Evolutionary conservation across 495 filamentous ascomycete genomes (phyloP).

Genomic region (Neurospora sp.): DNA sequence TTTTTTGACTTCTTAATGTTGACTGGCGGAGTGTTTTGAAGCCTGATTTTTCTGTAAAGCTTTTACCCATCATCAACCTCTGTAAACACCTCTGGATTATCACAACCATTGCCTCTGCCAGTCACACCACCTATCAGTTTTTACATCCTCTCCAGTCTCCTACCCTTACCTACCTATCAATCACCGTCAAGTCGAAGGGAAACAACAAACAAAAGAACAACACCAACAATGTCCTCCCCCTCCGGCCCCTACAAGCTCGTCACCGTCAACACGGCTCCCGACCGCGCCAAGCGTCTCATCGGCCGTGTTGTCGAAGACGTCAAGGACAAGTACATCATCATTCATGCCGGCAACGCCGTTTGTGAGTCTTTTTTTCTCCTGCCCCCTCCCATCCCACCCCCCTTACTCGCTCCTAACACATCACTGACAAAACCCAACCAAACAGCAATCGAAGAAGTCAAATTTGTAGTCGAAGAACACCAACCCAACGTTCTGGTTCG

Average conservation of each 20-base stretch:
- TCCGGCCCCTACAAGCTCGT: slow-evolving; percentile 51
- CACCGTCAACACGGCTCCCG: slow-evolving; percentile 60
- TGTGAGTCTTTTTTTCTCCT: slow-evolving; percentile 26
- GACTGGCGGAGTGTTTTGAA: not conserved
- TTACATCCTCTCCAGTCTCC: not conserved
- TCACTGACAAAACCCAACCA: not conserved
- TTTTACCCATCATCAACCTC: not conserved
- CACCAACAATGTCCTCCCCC: slow-evolving; percentile 5
- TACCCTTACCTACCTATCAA: not conserved
- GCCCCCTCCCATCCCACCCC: too few relatives aligned
- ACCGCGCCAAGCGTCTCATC: slow-evolving; percentile 51
- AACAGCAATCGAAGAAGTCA: slow-evolving; percentile 21
- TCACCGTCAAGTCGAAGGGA: not conserved
- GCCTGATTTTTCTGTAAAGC: not conserved
- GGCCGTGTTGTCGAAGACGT: slow-evolving; percentile 47
- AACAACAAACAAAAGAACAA: slow-evolving; percentile 2
- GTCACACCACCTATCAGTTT: not conserved
- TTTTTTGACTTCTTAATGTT: not conserved
- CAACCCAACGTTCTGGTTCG: slow-evolving; percentile 17
- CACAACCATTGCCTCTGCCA: not conserved
- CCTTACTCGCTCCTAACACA: too few relatives aligned
- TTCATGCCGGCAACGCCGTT: slow-evolving; percentile 48
- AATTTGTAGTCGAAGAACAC: slow-evolving; percentile 10
- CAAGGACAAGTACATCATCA: slow-evolving; percentile 50
- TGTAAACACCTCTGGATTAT: not conserved